These are phyloP conservation scores for Zygnema circumcarinatum DNA, from an alignment of 139 green algal genomes.

Conservation along the genomic window DNA sequence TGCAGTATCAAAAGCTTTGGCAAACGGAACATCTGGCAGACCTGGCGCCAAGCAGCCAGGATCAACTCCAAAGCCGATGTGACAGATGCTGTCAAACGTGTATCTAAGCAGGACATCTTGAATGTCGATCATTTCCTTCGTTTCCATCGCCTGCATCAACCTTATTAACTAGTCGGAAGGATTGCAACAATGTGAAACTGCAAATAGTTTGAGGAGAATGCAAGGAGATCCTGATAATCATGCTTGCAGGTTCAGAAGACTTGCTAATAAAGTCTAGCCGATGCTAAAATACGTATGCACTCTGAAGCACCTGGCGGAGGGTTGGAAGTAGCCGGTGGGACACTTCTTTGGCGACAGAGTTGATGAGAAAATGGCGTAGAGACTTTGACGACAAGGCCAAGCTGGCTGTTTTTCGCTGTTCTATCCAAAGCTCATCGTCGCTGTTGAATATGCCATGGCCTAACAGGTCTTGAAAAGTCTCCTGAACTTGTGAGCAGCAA, in stretches of 20 bases:
- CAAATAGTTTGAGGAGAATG: too few relatives aligned
- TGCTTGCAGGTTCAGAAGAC: too few relatives aligned
- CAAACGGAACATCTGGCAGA: slow-evolving; percentile 42
- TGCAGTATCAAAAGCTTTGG: slow-evolving; percentile 39
- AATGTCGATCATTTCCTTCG: neutral
- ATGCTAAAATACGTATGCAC: too few relatives aligned
- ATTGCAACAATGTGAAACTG: too few relatives aligned
- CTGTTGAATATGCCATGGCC: slow-evolving; percentile 13
- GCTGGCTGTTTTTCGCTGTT: slow-evolving; percentile 18
- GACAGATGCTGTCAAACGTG: slow-evolving; percentile 57
- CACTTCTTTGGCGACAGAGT: neutral
- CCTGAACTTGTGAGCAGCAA: neutral
- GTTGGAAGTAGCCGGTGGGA: too few relatives aligned
- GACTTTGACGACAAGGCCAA: slow-evolving; percentile 26
- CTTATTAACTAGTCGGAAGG: too few relatives aligned
- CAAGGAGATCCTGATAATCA: too few relatives aligned
- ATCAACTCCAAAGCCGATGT: slow-evolving; percentile 46
- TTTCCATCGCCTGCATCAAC: neutral
- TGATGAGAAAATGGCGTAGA: slow-evolving; percentile 41
- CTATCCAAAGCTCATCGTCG: neutral
- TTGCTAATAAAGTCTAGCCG: too few relatives aligned
- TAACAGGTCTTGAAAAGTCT: neutral
- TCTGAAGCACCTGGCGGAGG: too few relatives aligned
- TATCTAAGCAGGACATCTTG: slow-evolving; percentile 44
- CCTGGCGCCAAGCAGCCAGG: slow-evolving; percentile 35